Evolutionary conservation across 1,284 basidiomycete species (phyloP), one percentile per base, ranked within the genome.

Genomic region (Trametes polyzona): DNA sequence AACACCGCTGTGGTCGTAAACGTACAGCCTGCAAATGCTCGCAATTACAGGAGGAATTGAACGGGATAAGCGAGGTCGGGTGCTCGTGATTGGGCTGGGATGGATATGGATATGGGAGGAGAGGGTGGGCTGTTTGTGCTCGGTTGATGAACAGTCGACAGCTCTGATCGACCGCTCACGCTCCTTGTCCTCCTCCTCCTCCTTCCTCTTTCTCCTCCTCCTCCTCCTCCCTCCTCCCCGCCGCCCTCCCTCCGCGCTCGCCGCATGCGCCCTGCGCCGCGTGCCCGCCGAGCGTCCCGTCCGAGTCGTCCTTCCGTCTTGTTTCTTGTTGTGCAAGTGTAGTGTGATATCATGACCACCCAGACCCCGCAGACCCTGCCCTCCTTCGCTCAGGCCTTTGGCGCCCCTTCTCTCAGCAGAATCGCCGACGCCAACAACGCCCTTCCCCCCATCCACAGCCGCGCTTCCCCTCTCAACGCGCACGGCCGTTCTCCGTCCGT

Each of bases 341-440:
- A 53, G 49, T 37, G 51, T 44, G 46, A 57, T 32, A 52, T 37
- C 53, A 71, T 73, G 69, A 63, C 69, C 11, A 67, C 70, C 8
- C 67, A 71, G 58, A 62, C 68, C 29, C 62, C 80, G 52, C 85
- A 85, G 69, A 84, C 86, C n/a, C 81, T 90, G 41, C 88, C 88
- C 32, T 87, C 88, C 41, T 90, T 90, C 69, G 84, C 86, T 2
- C 84, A 87, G 71, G 82, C 88, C 0, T 90, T 90, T 72, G 82
- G 78, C 70, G 74, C 65, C 53, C 78, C 80, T 1, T 82, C 83
- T 11, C 72, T 87, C 52, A 74, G 69, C 71, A 77, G 72, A 55
- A 78, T 83, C 24, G 65, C 78, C 0, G 70, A 74, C 52, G 69
- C 76, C 56, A 78, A 73, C 67, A 84, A 83, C 71, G 76, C 84